Evolutionary conservation across 1,284 basidiomycete species (phyloP), one percentile per base, ranked within the genome.

Genomic region (Trichosporon sp.): DNA sequence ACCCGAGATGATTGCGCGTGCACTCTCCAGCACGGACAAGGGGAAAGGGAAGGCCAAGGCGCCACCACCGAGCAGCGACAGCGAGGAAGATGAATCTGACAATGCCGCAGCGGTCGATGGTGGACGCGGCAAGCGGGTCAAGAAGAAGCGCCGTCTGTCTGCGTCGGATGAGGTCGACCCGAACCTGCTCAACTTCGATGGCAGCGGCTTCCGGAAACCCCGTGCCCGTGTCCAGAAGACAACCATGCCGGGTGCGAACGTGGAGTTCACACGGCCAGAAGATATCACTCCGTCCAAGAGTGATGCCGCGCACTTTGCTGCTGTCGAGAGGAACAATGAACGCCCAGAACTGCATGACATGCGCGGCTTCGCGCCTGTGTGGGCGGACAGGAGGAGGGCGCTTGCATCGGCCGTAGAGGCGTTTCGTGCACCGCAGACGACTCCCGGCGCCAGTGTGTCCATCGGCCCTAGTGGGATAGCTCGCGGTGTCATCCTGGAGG

Each of bases 401-500:
- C 70, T 83, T 3, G 72, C 74, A 16, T 70, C 70, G 2, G 79
- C 78, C 1, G 65, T 74, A 8, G 79, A 79, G 66, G 81, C 81
- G 66, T 72, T 82, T n/a, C 70, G 78, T 8, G 69, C 78, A 43
- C 80, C 81, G 16, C 70, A 68, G 1, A 70, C 67, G 32, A 80
- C 78, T 2, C 65, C 51, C 1, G 83, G 83, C 2, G 81, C 74
- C 1, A 78, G 77, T 65, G 79, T 84, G 32, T 76, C 79, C 31
- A 76, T 82, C 26, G 79, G 78, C 12, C 68, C 67, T 3, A 80
- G 78, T 1, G 81, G 81, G 0, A 65, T 81, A 4, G 83, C 83
- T 0, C 71, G 79, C 32, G 79, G 79, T 7, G 71, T 84, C 7
- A 74, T 84, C 16, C 74, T 84, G 6, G 81, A 83, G 67, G 82